These are phyloP conservation scores for Berkeleyomyces rouxiae DNA, from an alignment of 2,329 filamentous ascomycete species.

Conservation along the genomic window DNA sequence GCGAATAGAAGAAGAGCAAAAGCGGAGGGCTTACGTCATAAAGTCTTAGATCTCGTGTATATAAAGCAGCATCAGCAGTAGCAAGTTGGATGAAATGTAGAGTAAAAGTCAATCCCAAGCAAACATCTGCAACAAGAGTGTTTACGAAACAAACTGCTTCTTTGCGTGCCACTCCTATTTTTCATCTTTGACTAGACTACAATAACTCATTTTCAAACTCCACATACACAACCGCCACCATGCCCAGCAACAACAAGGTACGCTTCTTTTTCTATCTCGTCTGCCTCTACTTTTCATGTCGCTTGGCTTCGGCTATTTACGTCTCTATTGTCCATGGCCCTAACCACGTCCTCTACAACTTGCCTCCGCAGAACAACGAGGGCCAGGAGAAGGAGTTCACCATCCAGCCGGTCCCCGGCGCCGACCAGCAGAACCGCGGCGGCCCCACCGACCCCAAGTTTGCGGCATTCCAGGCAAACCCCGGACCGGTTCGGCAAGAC, in stretches of 20 bases:
- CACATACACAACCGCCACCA: neutral
- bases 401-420: slow-evolving; percentile 25
- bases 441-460: slow-evolving; percentile 26
- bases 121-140: neutral
- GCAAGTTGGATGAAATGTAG: too few species aligned
- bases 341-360: slow-evolving; percentile 7
- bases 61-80: neutral
- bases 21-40: neutral
- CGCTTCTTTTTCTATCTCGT: slow-evolving; percentile 9
- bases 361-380: slow-evolving; percentile 1
- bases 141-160: neutral
- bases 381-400: slow-evolving; percentile 28
- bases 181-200: neutral
- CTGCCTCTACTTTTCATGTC: slow-evolving; percentile 6
- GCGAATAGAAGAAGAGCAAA: neutral
- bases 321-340: slow-evolving; percentile 7
- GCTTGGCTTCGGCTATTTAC: slow-evolving; percentile 5
- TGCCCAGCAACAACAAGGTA: slow-evolving; percentile 13
- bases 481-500: slow-evolving; percentile 39
- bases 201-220: neutral
- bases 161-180: neutral
- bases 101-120: too few species aligned
- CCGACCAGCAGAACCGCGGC: slow-evolving; percentile 20
- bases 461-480: slow-evolving; percentile 35
- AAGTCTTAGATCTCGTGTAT: neutral